These are phyloP conservation scores for Blastobotrys buckinghamii DNA, from an alignment of 1,139 yeast genomes.

Conservation along the genomic window DNA sequence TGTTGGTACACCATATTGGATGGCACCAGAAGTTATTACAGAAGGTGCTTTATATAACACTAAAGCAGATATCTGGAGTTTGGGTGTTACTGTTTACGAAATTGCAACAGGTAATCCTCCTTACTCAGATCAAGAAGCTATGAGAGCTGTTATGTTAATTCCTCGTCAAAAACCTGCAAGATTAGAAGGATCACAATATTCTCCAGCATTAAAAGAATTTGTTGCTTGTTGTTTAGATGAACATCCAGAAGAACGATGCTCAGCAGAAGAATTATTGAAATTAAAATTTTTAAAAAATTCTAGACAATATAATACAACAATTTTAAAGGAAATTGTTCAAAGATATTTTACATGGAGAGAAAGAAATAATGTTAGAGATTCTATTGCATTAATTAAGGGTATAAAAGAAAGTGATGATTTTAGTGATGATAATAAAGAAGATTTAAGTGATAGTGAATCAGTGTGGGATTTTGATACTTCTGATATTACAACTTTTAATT, in stretches of 20 bases:
- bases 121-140: slow-evolving; percentile 89
- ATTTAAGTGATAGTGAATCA: slow-evolving; percentile 28
- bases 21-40: slow-evolving; percentile 98
- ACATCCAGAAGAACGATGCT: slow-evolving; percentile 79
- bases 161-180: slow-evolving; percentile 93
- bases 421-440: slow-evolving; percentile 36
- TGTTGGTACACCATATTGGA: slow-evolving; percentile 99
- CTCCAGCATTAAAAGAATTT: slow-evolving; percentile 72
- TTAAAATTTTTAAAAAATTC: slow-evolving; percentile 64
- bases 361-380: slow-evolving; percentile 31
- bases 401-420: slow-evolving; percentile 20
- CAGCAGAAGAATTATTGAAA: slow-evolving; percentile 78
- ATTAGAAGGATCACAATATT: slow-evolving; percentile 82
- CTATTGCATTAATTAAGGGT: slow-evolving; percentile 23
- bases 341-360: slow-evolving; percentile 67
- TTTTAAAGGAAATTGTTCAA: slow-evolving; percentile 71
- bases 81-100: slow-evolving; percentile 91
- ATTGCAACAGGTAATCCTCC: slow-evolving; percentile 98
- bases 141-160: slow-evolving; percentile 90
- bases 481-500: slow-evolving; percentile 13
- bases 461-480: slow-evolving; percentile 36
- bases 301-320: slow-evolving; percentile 51
- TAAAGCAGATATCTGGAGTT: slow-evolving; percentile 89
- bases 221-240: slow-evolving; percentile 92
- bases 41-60: slow-evolving; percentile 85